Base-by-base conservation (phyloP, 75 land plant genomes). In the Pinus tabuliformis region DNA sequence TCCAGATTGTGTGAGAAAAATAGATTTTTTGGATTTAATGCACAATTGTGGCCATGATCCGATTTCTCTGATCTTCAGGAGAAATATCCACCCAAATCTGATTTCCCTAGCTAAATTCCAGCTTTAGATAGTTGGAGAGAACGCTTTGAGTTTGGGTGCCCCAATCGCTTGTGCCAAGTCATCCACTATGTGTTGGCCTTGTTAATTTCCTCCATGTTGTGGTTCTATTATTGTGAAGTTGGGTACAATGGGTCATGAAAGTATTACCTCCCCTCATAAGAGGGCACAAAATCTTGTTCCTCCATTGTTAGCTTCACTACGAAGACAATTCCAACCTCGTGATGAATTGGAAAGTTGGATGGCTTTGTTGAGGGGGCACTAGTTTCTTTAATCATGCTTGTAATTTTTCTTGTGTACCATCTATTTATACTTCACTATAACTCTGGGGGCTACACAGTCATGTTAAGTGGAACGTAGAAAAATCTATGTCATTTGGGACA, bases 351-450 rank as follows among this genome's bases (percentile, higher is more conserved):
- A 88, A 37, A 83, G 89, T 30, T 95, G 95, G 88, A 76, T 89
- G 6, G 73, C 87, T 12, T 80, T 95, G 11, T 30, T 84, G 24
- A 78, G 77, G 59, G 80, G 98, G 36, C 98, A 95, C 75, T 80
- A 89, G 18, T 95, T 87, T 78, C 93, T 21, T 81, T 95, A 52
- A 80, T 79, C 4, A 85, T 86, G 62, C 81, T 95, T 9, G 90
- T 70, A 22, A 77, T 95, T 21, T 73, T 79, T 90, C 58, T 86
- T 95, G 8, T 95, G 98, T 81, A 89, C 95, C 8, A 75, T 95
- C 42, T 95, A 95, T 62, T 86, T 95, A 22, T 95, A 95, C 72
- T 95, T 95, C 79, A 95, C 98, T 18, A 85, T 95, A 22, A 92
- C 96, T 56, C 70, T 92, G 57, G 94, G 90, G 59, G 66, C 81